These are phyloP conservation scores for Nemania sp. DNA, from an alignment of 2,329 filamentous ascomycete species.

Conservation along the genomic window DNA sequence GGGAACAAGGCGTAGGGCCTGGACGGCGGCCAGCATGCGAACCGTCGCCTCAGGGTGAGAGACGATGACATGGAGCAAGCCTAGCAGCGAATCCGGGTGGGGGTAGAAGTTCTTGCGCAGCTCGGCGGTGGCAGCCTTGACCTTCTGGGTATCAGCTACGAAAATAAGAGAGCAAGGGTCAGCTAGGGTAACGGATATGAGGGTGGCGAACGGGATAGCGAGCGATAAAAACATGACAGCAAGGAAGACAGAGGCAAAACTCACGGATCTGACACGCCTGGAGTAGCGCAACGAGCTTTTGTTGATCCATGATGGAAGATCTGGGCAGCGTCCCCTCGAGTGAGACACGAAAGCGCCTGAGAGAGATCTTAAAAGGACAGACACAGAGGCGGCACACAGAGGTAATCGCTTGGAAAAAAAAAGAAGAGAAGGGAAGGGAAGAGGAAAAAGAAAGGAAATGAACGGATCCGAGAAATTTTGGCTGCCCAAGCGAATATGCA, in stretches of 20 bases:
- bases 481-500: constrained; percentile 32
- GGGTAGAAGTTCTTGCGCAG: constrained; percentile 95
- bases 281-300: constrained; percentile 87
- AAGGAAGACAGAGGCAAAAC: constrained; percentile 54
- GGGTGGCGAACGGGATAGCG: neutral
- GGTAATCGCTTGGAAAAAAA: constrained; percentile 4
- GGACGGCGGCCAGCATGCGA: constrained; percentile 91
- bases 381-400: constrained; percentile 16
- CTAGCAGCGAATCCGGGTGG: constrained; percentile 83
- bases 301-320: constrained; percentile 74
- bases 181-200: constrained; percentile 45
- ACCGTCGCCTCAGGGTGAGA: constrained; percentile 79
- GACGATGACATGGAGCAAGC: constrained; percentile 88
- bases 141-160: constrained; percentile 85
- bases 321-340: constrained; percentile 30
- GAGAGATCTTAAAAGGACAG: constrained; percentile 17
- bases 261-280: constrained; percentile 88
- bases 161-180: constrained; percentile 47
- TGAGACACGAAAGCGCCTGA: constrained; percentile 32
- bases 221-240: neutral
- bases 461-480: constrained; percentile 25
- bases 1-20: constrained; percentile 82
- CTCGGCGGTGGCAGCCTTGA: constrained; percentile 89
- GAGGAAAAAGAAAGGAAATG: constrained; percentile 12
- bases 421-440: neutral